Evolutionary conservation across 139 green algal species (phyloP).

Genomic region (Chlamydomonas schloesseri): DNA sequence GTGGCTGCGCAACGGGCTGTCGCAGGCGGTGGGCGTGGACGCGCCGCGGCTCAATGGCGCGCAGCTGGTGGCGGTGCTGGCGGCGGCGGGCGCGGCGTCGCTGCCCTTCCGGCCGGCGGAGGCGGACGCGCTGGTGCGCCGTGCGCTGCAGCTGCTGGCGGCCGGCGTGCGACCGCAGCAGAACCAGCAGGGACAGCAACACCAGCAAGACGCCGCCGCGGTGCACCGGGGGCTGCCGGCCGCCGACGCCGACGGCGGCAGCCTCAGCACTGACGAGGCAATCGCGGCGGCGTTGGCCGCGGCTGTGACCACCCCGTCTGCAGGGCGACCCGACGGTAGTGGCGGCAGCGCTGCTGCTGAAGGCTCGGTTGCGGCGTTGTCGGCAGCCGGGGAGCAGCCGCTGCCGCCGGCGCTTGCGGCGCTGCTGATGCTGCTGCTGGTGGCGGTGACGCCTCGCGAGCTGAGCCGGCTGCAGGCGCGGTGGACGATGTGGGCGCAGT

Average conservation of each 20-base stretch:
- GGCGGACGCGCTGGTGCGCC: neutral
- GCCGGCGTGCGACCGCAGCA: neutral
- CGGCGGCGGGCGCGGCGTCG: neutral
- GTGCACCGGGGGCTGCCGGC: too few species aligned
- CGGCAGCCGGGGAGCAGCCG: neutral
- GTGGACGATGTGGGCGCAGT: neutral
- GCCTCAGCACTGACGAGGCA: too few species aligned
- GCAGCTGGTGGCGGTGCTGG: conserved; percentile 22
- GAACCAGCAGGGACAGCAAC: neutral
- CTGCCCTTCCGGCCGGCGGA: neutral
- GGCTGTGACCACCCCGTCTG: too few species aligned
- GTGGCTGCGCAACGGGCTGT: neutral
- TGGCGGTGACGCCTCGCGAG: neutral
- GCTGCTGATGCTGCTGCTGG: conserved; percentile 31
- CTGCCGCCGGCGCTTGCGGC: conserved; percentile 12
- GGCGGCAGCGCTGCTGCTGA: too few species aligned
- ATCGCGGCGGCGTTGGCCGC: too few species aligned
- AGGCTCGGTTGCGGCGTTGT: too few species aligned
- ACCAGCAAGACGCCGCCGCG: neutral
- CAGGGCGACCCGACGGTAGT: neutral
- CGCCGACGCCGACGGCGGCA: too few species aligned
- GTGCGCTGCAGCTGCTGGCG: conserved; percentile 10
- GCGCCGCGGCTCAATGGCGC: neutral
- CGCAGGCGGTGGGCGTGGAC: too few species aligned
- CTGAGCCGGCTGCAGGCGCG: neutral